Conservation (phyloP, 805 yeast species). For the Ogataea pini region DNA sequence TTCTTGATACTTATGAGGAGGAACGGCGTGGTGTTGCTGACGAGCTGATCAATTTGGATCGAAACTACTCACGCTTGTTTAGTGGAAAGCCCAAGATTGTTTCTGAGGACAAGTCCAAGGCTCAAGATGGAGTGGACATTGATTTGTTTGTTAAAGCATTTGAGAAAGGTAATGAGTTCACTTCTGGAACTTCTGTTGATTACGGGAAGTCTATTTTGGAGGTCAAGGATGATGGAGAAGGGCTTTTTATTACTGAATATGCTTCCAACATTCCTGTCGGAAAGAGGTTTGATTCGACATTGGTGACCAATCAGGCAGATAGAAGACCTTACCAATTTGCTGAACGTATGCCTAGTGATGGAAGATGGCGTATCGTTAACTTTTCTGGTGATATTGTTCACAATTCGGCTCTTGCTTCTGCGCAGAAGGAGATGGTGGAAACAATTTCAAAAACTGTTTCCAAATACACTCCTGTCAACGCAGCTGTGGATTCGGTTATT, state of each 20-base stretch:
- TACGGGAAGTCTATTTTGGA: constrained; percentile 28
- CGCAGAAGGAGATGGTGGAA: constrained; percentile 4
- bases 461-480: constrained; percentile 32
- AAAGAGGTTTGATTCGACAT: constrained; percentile 28
- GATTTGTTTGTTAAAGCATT: constrained; percentile 34
- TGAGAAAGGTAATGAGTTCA: constrained; percentile 32
- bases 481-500: constrained; percentile 30
- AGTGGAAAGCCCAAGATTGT: constrained; percentile 32
- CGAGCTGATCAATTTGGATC: constrained; percentile 36
- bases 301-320: constrained; percentile 30
- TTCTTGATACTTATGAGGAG: constrained; percentile 35
- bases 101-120: constrained; percentile 12
- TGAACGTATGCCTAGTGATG: constrained; percentile 32
- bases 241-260: constrained; percentile 6
- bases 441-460: constrained; percentile 14
- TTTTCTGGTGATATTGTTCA: constrained; percentile 31
- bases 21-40: constrained; percentile 35
- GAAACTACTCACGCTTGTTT: constrained; percentile 32
- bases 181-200: constrained; percentile 35
- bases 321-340: constrained; percentile 29
- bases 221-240: constrained; percentile 14
- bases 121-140: constrained; percentile 30
- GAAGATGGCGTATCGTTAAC: constrained; percentile 34
- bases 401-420: neutral
- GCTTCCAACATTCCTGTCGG: constrained; percentile 33